phyloP scores from a whole-genome alignment of 257 asterid species.

The Pogostemon cablin region DNA sequence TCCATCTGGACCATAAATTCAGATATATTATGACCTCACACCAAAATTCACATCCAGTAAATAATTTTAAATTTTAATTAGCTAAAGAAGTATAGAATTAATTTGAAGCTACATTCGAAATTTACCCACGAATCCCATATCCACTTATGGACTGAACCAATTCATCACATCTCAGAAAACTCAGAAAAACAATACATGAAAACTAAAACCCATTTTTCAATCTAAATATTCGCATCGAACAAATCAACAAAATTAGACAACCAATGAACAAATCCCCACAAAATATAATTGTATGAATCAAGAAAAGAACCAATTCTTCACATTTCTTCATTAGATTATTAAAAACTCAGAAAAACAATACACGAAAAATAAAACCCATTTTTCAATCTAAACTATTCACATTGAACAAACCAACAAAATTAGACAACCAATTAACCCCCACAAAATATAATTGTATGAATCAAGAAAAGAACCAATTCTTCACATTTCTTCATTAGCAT shows the following conservation, averaged over 20 bases:
- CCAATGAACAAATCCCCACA: background rate
- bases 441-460: background rate
- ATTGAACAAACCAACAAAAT: no score
- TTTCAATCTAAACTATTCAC: no score
- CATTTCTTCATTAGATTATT: no score
- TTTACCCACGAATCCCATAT: background rate
- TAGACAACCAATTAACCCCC: background rate
- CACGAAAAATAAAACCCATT: background rate
- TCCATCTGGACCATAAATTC: constrained; percentile 38
- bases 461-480: background rate
- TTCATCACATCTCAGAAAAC: background rate
- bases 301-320: background rate
- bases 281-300: background rate
- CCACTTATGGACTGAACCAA: background rate
- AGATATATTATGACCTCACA: background rate
- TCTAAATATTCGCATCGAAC: no score
- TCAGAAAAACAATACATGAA: background rate
- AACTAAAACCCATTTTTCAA: background rate
- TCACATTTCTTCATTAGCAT: background rate
- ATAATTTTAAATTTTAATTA: background rate
- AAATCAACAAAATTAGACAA: background rate
- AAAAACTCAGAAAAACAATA: background rate
- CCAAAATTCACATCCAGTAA: constrained; percentile 3
- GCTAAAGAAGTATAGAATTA: background rate
- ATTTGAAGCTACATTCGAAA: background rate